These are phyloP conservation scores for Ettlia oleoabundans DNA, from an alignment of 139 green algal genomes.

Conservation along the genomic window DNA sequence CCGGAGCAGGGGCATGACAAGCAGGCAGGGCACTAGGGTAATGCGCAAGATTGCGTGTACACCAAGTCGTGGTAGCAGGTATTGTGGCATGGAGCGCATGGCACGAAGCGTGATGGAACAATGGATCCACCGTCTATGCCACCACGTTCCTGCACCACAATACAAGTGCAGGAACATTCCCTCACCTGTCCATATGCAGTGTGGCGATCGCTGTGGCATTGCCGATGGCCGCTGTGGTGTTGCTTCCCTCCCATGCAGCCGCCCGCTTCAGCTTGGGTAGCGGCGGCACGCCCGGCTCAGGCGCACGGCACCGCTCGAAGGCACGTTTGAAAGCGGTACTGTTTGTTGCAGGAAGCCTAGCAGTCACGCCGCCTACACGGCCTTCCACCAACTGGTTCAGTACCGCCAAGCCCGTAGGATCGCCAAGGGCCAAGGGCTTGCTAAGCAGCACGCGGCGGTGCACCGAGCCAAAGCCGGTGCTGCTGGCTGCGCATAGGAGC, in stretches of 20 bases:
- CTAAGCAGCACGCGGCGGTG: constrained; percentile 21
- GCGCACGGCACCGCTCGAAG: neutral
- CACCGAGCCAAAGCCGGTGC: constrained; percentile 8
- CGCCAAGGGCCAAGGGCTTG: neutral
- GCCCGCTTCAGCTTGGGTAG: constrained; percentile 10
- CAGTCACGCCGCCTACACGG: neutral
- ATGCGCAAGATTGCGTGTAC: too few relatives aligned
- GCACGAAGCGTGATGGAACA: too few relatives aligned
- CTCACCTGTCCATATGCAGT: constrained; percentile 13
- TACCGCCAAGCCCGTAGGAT: constrained; percentile 8
- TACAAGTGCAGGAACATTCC: too few relatives aligned
- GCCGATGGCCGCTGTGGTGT: neutral
- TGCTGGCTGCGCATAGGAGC: neutral
- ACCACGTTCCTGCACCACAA: too few relatives aligned
- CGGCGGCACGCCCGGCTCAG: too few relatives aligned
- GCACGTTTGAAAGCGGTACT: neutral
- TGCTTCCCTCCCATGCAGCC: neutral
- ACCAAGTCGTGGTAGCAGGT: too few relatives aligned
- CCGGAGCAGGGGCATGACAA: neutral
- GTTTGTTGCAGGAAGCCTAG: neutral
- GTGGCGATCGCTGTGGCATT: constrained; percentile 15
- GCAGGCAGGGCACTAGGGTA: neutral
- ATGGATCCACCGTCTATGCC: too few relatives aligned
- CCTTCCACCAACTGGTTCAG: neutral
- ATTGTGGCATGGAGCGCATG: neutral